These are phyloP conservation scores for Penicillium turbatum DNA, from an alignment of 495 filamentous ascomycete genomes.

Conservation along the genomic window DNA sequence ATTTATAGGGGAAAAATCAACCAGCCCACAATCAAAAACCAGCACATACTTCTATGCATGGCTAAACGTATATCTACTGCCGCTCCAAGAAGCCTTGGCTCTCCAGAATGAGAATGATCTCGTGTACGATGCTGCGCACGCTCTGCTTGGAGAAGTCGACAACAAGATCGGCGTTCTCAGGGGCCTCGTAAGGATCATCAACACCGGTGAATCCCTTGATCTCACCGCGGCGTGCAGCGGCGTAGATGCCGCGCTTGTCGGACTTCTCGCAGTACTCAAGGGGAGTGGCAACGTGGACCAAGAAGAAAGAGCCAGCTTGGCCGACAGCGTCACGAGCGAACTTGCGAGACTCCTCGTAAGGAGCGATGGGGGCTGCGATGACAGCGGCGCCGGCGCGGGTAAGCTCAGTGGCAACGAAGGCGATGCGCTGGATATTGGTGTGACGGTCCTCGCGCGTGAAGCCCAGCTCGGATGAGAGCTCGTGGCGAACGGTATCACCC, in stretches of 20 bases:
- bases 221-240: conserved; percentile 76
- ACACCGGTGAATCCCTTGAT: conserved; percentile 99
- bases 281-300: conserved; percentile 90
- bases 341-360: conserved; percentile 72
- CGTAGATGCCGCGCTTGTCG: conserved; percentile 90
- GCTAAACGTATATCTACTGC: conserved; percentile 20
- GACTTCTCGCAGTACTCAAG: conserved; percentile 92
- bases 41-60: conserved; percentile 19
- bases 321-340: conserved; percentile 78
- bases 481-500: conserved; percentile 89
- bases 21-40: conserved; percentile 14
- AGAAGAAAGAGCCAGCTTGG: conserved; percentile 84
- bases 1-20: conserved; percentile 21
- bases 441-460: conserved; percentile 92
- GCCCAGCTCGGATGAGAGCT: conserved; percentile 91
- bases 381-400: conserved; percentile 90
- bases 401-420: conserved; percentile 92
- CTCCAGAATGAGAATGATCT: conserved; percentile 92
- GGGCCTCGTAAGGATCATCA: conserved; percentile 92
- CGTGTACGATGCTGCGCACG: conserved; percentile 90
- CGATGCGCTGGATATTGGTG: conserved; percentile 93
- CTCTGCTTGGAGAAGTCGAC: conserved; percentile 82
- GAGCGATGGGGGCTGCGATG: conserved; percentile 96
- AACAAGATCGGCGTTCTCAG: conserved; percentile 73
- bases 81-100: conserved; percentile 67